Evolutionary conservation across 2,329 filamentous ascomycete species (phyloP).

Genomic region (Cladobotryum protrusum): DNA sequence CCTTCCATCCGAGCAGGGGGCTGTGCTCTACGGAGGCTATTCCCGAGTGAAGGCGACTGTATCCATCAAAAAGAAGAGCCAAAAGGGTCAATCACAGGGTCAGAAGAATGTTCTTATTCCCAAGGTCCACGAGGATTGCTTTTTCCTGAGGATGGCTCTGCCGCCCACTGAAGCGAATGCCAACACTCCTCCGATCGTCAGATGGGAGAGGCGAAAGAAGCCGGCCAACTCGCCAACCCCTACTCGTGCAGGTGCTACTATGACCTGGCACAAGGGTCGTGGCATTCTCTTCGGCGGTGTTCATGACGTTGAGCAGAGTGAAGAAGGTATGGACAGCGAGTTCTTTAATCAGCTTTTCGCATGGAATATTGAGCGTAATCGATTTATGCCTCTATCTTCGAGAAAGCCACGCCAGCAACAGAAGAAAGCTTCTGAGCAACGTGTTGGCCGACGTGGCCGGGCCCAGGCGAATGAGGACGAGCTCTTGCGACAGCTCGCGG

Average conservation of each 20-base stretch:
- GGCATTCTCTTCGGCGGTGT: slow-evolving; percentile 94
- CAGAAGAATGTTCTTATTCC: slow-evolving; percentile 74
- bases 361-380: slow-evolving; percentile 92
- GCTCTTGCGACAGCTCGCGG: slow-evolving; percentile 76
- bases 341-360: slow-evolving; percentile 91
- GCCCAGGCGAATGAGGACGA: slow-evolving; percentile 90
- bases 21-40: slow-evolving; percentile 89
- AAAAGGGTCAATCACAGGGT: slow-evolving; percentile 53
- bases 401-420: slow-evolving; percentile 66
- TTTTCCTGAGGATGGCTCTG: slow-evolving; percentile 76
- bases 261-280: slow-evolving; percentile 88
- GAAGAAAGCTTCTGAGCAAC: slow-evolving; percentile 45
- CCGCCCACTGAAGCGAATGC: slow-evolving; percentile 61
- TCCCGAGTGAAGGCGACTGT: slow-evolving; percentile 76
- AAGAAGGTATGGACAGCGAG: slow-evolving; percentile 93
- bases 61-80: slow-evolving; percentile 51
- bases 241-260: slow-evolving; percentile 78
- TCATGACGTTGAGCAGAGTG: slow-evolving; percentile 83
- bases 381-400: slow-evolving; percentile 80
- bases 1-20: slow-evolving; percentile 82
- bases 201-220: slow-evolving; percentile 91
- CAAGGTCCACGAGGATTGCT: slow-evolving; percentile 90
- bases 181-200: slow-evolving; percentile 62
- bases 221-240: slow-evolving; percentile 85
- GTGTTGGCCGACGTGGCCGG: slow-evolving; percentile 58